These are phyloP conservation scores for Pisolithus tinctorius DNA, from an alignment of 768 basidiomycete species.

Conservation along the genomic window DNA sequence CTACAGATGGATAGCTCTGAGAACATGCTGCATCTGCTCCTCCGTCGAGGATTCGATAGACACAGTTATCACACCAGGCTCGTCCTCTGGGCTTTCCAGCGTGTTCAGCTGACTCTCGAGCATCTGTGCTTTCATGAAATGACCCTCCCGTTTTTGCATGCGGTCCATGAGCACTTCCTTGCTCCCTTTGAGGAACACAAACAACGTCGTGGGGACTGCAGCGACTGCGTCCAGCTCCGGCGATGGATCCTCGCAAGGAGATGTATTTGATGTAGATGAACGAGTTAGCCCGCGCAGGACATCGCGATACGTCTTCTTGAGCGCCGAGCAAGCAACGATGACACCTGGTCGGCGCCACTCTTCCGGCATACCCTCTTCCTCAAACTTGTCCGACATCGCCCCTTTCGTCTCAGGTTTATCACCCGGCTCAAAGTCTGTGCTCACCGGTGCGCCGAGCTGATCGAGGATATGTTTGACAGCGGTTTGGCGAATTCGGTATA, in stretches of 20 bases:
- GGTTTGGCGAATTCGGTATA: constrained; percentile 59
- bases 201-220: constrained; percentile 50
- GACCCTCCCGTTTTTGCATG: constrained; percentile 57
- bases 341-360: constrained; percentile 36
- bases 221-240: not conserved
- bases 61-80: constrained; percentile 64
- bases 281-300: constrained; percentile 50
- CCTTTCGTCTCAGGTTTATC: constrained; percentile 5
- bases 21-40: constrained; percentile 40
- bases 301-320: constrained; percentile 77
- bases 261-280: not conserved
- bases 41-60: constrained; percentile 44
- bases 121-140: constrained; percentile 84
- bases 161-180: constrained; percentile 51
- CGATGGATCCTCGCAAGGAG: not conserved
- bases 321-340: constrained; percentile 82
- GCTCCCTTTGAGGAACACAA: constrained; percentile 72
- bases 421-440: constrained; percentile 19
- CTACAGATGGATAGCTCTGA: not conserved
- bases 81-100: constrained; percentile 62
- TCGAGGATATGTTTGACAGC: constrained; percentile 32
- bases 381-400: constrained; percentile 1
- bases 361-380: not conserved
- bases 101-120: constrained; percentile 70
- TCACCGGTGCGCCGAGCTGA: constrained; percentile 9